Percentiles rank a stretch among this genome's conserved stretches.
Conservation (phyloP, 129 eudicot species). For the Daucus carota region DNA sequence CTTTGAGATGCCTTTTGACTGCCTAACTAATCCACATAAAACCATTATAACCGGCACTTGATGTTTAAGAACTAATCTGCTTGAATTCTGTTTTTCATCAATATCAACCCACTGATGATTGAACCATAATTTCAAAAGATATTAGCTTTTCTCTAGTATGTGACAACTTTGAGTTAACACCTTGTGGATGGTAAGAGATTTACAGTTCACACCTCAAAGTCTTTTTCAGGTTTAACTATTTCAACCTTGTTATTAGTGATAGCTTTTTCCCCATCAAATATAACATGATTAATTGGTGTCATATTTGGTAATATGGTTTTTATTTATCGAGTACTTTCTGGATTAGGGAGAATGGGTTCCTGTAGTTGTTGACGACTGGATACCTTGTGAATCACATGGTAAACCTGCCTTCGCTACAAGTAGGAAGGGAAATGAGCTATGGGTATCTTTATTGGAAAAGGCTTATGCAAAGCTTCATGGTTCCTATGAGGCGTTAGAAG, state of each 20-base stretch:
- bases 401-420: slow-evolving; percentile 99
- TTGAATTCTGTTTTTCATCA: not conserved
- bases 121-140: not conserved
- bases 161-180: not conserved
- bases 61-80: not conserved
- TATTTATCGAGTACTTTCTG: not conserved
- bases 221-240: not conserved
- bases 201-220: not conserved
- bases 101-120: not conserved
- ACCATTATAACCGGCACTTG: not conserved
- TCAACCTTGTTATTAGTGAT: not conserved
- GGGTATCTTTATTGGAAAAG: slow-evolving; percentile 92
- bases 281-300: not conserved
- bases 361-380: slow-evolving; percentile 96
- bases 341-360: slow-evolving; percentile 99
- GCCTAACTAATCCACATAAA: not conserved
- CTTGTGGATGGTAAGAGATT: not conserved
- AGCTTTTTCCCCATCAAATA: not conserved
- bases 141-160: not conserved
- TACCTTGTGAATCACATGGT: slow-evolving; percentile 95
- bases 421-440: slow-evolving; percentile 77
- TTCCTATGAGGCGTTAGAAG: slow-evolving; percentile 97
- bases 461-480: slow-evolving; percentile 99
- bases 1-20: not conserved
- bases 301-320: not conserved